phyloP scores from a whole-genome alignment of 2,329 filamentous ascomycete species.

The Phyllosticta citrichinensis region DNA sequence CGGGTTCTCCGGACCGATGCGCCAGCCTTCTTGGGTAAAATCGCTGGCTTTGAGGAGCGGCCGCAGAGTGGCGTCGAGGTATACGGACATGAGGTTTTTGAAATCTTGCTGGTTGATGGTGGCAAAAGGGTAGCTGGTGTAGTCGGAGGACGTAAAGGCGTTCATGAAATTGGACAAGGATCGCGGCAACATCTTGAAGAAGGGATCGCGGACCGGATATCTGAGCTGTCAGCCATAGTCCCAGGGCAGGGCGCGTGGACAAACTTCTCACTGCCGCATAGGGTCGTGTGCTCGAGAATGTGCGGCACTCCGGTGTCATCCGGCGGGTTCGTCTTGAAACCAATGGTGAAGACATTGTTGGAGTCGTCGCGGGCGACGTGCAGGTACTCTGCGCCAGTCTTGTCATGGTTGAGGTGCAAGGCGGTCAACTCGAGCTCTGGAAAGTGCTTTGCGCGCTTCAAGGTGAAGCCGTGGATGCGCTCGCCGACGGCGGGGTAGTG shows the following conservation, averaged over 20 bases:
- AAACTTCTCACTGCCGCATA: conserved; percentile 89
- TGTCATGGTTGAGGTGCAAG: conserved; percentile 81
- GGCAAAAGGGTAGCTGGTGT: conserved; percentile 96
- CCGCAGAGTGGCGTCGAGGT: conserved; percentile 86
- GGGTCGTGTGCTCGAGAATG: conserved; percentile 92
- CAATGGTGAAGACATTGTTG: conserved; percentile 99
- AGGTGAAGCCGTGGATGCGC: conserved; percentile 85
- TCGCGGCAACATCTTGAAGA: conserved; percentile 98
- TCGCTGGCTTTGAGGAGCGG: conserved; percentile 83
- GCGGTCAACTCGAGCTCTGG: conserved; percentile 90
- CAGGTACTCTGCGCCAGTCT: conserved; percentile 90
- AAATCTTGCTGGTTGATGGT: conserved; percentile 95
- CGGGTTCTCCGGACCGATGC: conserved; percentile 85
- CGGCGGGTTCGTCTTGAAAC: conserved; percentile 97
- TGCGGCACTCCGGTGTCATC: conserved; percentile 94
- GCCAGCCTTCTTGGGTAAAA: conserved; percentile 95
- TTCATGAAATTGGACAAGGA: conserved; percentile 99
- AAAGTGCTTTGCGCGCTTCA: conserved; percentile 81
- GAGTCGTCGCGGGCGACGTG: conserved; percentile 90
- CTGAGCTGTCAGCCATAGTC: conserved; percentile 34
- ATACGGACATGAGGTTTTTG: conserved; percentile 91
- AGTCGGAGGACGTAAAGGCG: conserved; percentile 90
- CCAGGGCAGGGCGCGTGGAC: conserved; percentile 16
- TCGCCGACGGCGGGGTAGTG: conserved; percentile 71
- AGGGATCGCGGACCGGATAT: conserved; percentile 95